Evolutionary conservation across 371 early-diverging fungal species (phyloP), one percentile per base, ranked within the genome.

Genomic region (Mortierella sp.): DNA sequence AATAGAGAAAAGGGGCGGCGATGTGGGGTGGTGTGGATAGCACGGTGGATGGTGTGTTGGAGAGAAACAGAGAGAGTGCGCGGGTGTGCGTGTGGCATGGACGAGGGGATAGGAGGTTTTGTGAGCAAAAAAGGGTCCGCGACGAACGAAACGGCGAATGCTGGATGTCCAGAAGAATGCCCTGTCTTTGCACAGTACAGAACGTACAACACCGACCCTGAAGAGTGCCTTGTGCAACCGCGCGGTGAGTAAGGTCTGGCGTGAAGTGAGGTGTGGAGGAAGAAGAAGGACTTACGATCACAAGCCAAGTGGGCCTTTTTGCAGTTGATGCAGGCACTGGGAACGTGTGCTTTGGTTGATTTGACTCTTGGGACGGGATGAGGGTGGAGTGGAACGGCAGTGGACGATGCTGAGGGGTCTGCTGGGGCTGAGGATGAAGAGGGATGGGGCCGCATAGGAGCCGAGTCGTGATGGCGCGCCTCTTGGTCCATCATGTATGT

Each of bases 291-390:
- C 85, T 85, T 85, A 85, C 85, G 72, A 72, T 94, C 93, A 83
- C 94, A 94, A n/a, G 94, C 94, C 54, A 94, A 88, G 78, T 94
- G 94, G 8, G 94, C 91, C 71, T 91, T 90, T 70, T 92, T 93
- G 84, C 94, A 94, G 83, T 94, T 92, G 48, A 91, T 86, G 85
- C 94, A 93, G 59, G 91, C 90, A 61, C 90, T 90, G 31, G 90
- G 88, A 31, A 90, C 90, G 72, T 90, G 85, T 50, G 81, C 81
- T 54, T 85, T 85, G 34, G 78, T 70, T 14, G 79, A 50, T 74
- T 81, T 85, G 72, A 78, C 53, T 76, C 85, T 75, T 51, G 85
- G 61, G 2, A 71, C 76, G 26, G 81, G 84, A n/a, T 77, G 80
- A 3, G 79, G 76, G 61, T 73, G 79, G 24, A 77, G 69, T 11